These are phyloP conservation scores for Agastache rugosa DNA, from an alignment of 257 asterid genomes.

Conservation along the genomic window DNA sequence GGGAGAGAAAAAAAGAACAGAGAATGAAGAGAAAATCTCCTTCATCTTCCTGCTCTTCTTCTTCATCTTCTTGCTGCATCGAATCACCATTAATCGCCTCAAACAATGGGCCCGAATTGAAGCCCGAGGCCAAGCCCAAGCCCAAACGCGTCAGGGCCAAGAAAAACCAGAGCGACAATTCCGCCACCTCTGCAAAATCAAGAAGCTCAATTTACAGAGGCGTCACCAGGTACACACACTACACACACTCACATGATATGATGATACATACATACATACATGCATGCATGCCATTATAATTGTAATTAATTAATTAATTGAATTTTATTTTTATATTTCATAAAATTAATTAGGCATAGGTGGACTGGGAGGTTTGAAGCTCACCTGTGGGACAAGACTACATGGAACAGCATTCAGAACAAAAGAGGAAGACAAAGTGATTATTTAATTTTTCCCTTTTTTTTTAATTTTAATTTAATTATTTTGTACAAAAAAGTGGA, in stretches of 20 bases:
- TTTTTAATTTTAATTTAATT: background rate
- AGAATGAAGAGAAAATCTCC: constrained; percentile 59
- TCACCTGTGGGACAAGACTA: constrained; percentile 88
- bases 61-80: constrained; percentile 74
- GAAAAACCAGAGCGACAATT: constrained; percentile 34
- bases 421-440: constrained; percentile 90
- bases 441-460: background rate
- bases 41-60: constrained; percentile 57
- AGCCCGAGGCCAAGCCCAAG: constrained; percentile 30
- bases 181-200: constrained; percentile 53
- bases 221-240: constrained; percentile 68
- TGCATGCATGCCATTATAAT: background rate
- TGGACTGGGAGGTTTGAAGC: constrained; percentile 94
- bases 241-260: background rate
- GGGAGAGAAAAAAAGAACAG: background rate
- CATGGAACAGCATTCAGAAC: constrained; percentile 80
- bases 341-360: constrained; percentile 62
- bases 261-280: too few relatives aligned
- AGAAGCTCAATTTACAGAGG: constrained; percentile 95
- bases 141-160: constrained; percentile 43
- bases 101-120: background rate
- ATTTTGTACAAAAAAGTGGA: background rate
- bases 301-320: background rate
- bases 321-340: background rate
- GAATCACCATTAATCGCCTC: constrained; percentile 22